Evolutionary conservation across 768 basidiomycete species (phyloP), one percentile per base, ranked within the genome.

Genomic region (Rhizopogon roseolus): DNA sequence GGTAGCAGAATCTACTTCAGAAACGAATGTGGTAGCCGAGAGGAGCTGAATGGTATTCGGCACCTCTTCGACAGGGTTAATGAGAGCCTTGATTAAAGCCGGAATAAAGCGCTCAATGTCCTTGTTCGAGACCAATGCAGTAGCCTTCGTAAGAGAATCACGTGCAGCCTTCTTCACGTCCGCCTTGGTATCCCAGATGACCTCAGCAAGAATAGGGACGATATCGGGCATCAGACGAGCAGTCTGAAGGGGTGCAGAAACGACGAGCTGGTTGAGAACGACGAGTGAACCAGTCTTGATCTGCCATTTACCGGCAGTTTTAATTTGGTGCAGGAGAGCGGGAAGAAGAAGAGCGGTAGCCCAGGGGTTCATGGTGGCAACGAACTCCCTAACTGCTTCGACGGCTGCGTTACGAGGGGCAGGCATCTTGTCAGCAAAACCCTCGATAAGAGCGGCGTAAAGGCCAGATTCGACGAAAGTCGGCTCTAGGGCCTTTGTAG

Each of bases 31-130:
- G 74, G 95, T 98, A 54, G 95, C 85, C 73, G 95, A 93, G 74
- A 97, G 93, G 76, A 96, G 89, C 58, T 81, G 81, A 65, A 98
- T 91, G 66, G 94, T 97, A 64, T 85, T 88, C 65, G 95, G 90
- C 54, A 98, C 95, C 85, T 99, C 97, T 79, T 99, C 96, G 60
- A 97, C 93, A 64, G 97, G 97, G 81, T 99, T 95, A 76, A 98
- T 93, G 67, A 98, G 80, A 71, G 93, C 88, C 73, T 96, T 93
- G 74, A 98, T 95, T 66, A 99, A 85, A 71, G 95, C 95, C 64
- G 92, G 93, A 81, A 98, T 93, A 78, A 90, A 97, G 75, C 85
- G 85, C 84, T 91, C 88, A 55, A 92, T 94, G 76, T 96, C 95
- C 86, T 97, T 98, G 88, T 98, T 98, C 62, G 93, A 93, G 61